Evolutionary conservation across 108 stramenopile species (phyloP).

Genomic region (Chaetoceros tenuissimus): DNA sequence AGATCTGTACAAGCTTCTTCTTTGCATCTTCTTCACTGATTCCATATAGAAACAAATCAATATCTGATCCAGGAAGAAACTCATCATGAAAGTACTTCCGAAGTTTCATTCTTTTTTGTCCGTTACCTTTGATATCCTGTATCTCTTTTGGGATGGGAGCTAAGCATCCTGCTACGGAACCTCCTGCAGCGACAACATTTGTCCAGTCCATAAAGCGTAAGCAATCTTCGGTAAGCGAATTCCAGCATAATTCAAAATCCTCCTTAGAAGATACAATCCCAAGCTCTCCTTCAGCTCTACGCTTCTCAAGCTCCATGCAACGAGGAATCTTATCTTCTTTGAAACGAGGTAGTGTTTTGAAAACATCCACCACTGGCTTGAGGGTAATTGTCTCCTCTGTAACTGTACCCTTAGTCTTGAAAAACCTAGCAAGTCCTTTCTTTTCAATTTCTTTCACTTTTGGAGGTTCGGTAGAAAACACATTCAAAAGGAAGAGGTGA

Average conservation of each 20-base stretch:
- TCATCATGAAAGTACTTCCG: constrained; percentile 17
- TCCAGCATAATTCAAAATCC: constrained; percentile 5
- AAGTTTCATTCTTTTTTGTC: constrained; percentile 2
- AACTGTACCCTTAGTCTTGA: background rate
- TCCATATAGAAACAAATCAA: constrained; percentile 34
- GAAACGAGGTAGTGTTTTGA: too few relatives aligned
- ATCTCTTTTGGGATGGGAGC: constrained; percentile 17
- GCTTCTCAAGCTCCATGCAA: too few relatives aligned
- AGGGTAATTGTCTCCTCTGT: background rate
- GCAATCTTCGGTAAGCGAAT: constrained; percentile 6
- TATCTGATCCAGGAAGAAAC: constrained; percentile 18
- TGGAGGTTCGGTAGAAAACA: background rate
- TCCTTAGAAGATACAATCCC: background rate
- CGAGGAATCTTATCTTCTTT: too few relatives aligned
- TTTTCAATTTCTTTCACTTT: background rate
- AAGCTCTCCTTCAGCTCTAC: too few relatives aligned
- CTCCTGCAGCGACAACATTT: constrained; percentile 34
- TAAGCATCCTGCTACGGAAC: constrained; percentile 25
- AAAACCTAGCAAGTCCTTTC: background rate
- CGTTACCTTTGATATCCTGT: background rate
- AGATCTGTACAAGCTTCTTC: constrained; percentile 23
- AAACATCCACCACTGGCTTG: background rate
- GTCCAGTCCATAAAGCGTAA: constrained; percentile 24
- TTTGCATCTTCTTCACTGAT: constrained; percentile 21
- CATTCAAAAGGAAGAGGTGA: constrained; percentile 1